A percentile compares a stretch with the other conserved stretches of the same genome.
These are phyloP conservation scores for Cyberlindnera sargentensis DNA, from an alignment of 805 yeast species.

Conservation along the genomic window DNA sequence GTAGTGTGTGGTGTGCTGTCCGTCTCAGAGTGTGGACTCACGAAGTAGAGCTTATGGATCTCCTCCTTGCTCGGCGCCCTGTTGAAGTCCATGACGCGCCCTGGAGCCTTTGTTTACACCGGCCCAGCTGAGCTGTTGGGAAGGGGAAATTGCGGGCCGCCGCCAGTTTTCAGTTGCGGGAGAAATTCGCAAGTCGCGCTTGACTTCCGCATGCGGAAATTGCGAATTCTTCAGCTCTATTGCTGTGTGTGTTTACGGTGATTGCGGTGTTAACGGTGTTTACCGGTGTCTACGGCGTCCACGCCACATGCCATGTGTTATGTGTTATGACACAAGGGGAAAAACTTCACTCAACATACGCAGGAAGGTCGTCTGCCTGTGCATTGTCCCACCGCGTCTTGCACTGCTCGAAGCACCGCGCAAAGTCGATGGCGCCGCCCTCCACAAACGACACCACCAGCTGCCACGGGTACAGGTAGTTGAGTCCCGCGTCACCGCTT, in stretches of 20 bases:
- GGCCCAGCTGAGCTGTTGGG: neutral
- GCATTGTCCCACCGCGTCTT: constrained; percentile 34
- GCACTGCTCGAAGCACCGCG: constrained; percentile 26
- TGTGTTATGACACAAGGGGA: no score
- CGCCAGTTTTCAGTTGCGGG: neutral
- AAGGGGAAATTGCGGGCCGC: neutral
- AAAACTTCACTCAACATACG: constrained; percentile 22
- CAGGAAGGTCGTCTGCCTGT: constrained; percentile 38
- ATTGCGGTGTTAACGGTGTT: no score
- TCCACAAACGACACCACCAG: constrained; percentile 35
- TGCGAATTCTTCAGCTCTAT: no score
- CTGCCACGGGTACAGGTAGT: constrained; percentile 30
- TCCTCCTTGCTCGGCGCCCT: constrained; percentile 22
- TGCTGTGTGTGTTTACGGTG: no score
- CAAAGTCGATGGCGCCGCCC: constrained; percentile 42
- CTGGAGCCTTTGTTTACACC: neutral
- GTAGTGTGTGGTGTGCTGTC: neutral
- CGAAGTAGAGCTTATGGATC: constrained; percentile 22
- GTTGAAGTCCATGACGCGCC: constrained; percentile 18
- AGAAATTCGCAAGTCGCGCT: no score
- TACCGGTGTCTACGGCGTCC: neutral
- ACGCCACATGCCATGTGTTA: no score
- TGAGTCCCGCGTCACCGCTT: constrained; percentile 27
- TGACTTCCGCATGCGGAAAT: no score
- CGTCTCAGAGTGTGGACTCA: constrained; percentile 5